Evolutionary conservation across 75 land plant genomes (phyloP).

Genomic region (Azolla pinnata): DNA sequence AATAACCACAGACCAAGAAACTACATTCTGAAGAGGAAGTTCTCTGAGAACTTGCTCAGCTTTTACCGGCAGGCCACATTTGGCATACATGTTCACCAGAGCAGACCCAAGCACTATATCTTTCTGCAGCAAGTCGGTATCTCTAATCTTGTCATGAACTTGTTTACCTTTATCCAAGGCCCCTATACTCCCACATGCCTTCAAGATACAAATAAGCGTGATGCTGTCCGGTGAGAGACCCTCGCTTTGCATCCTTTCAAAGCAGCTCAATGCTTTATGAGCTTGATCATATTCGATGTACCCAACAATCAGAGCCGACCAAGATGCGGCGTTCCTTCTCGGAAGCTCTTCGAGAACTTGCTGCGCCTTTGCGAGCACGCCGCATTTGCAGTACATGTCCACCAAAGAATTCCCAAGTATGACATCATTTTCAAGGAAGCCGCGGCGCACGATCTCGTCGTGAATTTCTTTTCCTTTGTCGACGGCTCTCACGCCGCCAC

Average conservation of each 20-base stretch:
- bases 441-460: conserved; percentile 8
- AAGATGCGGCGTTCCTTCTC: conserved; percentile 26
- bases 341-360: conserved; percentile 24
- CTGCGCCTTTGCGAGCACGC: conserved; percentile 25
- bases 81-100: conserved; percentile 41
- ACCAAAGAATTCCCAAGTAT: conserved; percentile 39
- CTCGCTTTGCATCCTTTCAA: conserved; percentile 25
- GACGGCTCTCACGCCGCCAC: conserved; percentile 4
- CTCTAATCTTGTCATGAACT: conserved; percentile 15
- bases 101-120: conserved; percentile 24
- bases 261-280: conserved; percentile 27
- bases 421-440: conserved; percentile 14
- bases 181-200: conserved; percentile 29
- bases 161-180: conserved; percentile 22
- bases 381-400: conserved; percentile 54
- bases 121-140: neutral
- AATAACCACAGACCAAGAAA: too few species aligned
- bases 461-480: conserved; percentile 12
- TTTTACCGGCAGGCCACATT: too few species aligned
- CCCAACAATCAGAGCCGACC: conserved; percentile 44
- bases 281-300: conserved; percentile 43
- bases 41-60: too few species aligned
- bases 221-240: conserved; percentile 34
- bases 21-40: too few species aligned
- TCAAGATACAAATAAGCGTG: conserved; percentile 32